phyloP scores from a whole-genome alignment of 129 eudicot genomes.

The Flaveria bidentis region DNA sequence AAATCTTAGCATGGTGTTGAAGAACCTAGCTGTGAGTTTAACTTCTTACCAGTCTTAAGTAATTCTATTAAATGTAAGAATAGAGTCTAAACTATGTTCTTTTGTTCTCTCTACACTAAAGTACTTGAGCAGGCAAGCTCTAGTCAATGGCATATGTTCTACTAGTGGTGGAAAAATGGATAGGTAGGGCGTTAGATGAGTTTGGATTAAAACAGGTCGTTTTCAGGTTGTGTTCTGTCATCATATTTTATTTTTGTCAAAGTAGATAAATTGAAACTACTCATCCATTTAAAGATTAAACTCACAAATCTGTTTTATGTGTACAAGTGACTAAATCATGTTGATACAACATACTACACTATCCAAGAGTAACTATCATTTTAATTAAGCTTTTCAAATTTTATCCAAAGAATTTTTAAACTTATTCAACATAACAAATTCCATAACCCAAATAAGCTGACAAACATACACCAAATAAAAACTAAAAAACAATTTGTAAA shows the following conservation, averaged over 20 bases:
- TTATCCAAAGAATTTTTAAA: too few species aligned
- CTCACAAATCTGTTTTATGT: not conserved
- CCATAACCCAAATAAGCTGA: too few species aligned
- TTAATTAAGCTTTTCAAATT: too few species aligned
- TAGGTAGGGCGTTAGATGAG: not conserved
- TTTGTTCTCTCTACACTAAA: not conserved
- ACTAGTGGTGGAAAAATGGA: not conserved
- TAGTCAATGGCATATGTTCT: not conserved
- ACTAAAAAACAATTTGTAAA: too few species aligned
- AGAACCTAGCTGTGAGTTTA: not conserved
- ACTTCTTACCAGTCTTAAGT: not conserved
- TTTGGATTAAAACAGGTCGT: not conserved
- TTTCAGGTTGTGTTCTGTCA: not conserved
- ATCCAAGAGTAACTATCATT: too few species aligned
- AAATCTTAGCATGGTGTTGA: not conserved
- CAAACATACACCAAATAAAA: too few species aligned
- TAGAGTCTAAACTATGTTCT: not conserved
- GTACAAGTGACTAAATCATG: not conserved
- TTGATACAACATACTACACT: too few species aligned
- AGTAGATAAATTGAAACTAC: not conserved
- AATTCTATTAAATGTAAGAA: not conserved
- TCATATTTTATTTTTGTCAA: not conserved
- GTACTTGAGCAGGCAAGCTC: not conserved
- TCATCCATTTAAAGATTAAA: not conserved
- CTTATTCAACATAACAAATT: too few species aligned